Evolutionary conservation across 108 stramenopile genomes (phyloP), one percentile per base, ranked within the genome.

Genomic region (Asterionellopsis glacialis): DNA sequence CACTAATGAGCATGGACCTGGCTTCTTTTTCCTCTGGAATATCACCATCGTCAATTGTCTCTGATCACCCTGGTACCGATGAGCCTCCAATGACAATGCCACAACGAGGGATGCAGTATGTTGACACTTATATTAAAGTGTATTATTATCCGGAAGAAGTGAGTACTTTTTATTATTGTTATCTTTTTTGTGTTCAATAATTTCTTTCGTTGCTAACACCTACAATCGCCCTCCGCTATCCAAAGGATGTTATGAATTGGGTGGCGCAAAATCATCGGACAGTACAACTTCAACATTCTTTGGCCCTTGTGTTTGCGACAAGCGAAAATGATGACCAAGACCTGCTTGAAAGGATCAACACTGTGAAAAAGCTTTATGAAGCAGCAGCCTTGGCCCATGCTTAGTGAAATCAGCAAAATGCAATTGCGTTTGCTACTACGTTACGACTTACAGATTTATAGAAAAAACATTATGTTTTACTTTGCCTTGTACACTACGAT

Each of bases 1-100:
- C 95, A 13, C 65, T 91, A 12, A 95, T 97, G 96, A 94, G 88
- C 57, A 94, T 97, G 90, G 96, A 97, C 63, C 55, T 97, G 61
- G 88, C 88, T n/a, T 74, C 89, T 41, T 75, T 90, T 22, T 63
- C 80, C 18, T 44, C 74, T 44, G 87, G 77, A 44, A 67, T 85
- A 10, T 57, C 24, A 11, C 62, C 79, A 11, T 50, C 63, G n/a
- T 56, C 76, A 23, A 59, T 89, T 7, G 33, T 33, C 7, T 2
- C 33, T 7, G 33, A 33, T 33, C 33, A 7, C 7, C 33, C 33
- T 33, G 7, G 33, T 5, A 33, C 7, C 33, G 7, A 33, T 33
- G 7, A 2, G 33, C 33, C 33, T 33, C 33, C 33, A 7, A 33
- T 7, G 33, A 33, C 69, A 12, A 47, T 59, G 40, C 67, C 74